phyloP scores from a whole-genome alignment of 2,329 filamentous ascomycete species.

The Penicillium sp. region DNA sequence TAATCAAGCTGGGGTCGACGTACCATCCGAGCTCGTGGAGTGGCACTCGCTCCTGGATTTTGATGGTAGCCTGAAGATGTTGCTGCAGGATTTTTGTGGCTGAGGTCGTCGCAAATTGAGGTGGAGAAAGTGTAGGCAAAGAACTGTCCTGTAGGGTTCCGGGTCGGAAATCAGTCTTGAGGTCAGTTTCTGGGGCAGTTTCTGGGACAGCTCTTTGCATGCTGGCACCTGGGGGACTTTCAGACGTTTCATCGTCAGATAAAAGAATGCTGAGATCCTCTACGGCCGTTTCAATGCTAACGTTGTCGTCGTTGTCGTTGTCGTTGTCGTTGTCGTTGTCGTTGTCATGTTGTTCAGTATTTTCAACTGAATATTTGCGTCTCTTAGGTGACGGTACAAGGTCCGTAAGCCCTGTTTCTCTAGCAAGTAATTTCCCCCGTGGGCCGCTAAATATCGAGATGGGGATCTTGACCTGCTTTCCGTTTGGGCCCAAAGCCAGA shows the following conservation, averaged over 20 bases:
- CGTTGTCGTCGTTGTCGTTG: constrained; percentile 37
- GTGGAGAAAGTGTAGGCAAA: constrained; percentile 64
- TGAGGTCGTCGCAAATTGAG: constrained; percentile 60
- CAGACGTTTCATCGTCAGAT: constrained; percentile 24
- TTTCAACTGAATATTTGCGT: neutral
- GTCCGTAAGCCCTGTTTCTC: constrained; percentile 12
- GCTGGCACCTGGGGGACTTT: neutral
- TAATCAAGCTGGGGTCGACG: constrained; percentile 63
- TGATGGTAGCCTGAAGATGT: constrained; percentile 63
- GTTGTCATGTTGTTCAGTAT: constrained; percentile 16
- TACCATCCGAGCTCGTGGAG: constrained; percentile 77
- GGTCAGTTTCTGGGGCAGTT: neutral
- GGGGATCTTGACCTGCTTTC: constrained; percentile 49
- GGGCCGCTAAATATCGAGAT: constrained; percentile 50
- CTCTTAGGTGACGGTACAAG: neutral
- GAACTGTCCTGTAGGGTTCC: constrained; percentile 60
- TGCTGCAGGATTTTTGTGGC: constrained; percentile 63
- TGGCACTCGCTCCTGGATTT: constrained; percentile 60
- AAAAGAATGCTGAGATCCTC: constrained; percentile 49
- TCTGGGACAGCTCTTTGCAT: constrained; percentile 2
- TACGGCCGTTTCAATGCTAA: constrained; percentile 49
- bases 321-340: no score
- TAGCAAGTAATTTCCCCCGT: constrained; percentile 32
- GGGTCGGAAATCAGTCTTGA: constrained; percentile 62
- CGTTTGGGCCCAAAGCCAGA: constrained; percentile 41